Base-by-base conservation (phyloP, 75 land plant species). In the Pseudotsuga menziesii region DNA sequence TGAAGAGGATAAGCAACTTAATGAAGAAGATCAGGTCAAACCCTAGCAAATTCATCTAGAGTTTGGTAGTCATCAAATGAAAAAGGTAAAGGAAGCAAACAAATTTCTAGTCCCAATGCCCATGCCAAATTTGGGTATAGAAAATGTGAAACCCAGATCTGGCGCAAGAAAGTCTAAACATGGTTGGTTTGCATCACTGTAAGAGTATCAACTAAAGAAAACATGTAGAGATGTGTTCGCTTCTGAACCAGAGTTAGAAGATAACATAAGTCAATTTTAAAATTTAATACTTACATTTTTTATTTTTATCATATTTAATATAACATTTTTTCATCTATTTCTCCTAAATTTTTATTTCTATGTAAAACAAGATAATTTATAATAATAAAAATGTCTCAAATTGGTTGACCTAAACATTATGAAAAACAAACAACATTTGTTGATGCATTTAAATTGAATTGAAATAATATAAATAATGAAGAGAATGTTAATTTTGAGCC, bases 1-100 rank as follows among this genome's bases (percentile, higher is more conserved):
- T 80, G 83, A 78, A 22, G 89, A 84, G 35, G 71, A 83, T n/a
- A 82, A 69, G 26, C 32, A 26, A 39, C 77, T 26, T 39, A 48
- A 57, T 32, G 61, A 78, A 19, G 60, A 13, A 41, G 75, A 23
- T 19, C 26, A 52, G 35, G 14, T 52, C 23, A 20, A 67, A 35
- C 44, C 36, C 13, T 74, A 16, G 75, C 39, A 74, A 25, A 54
- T 48, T 57, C 75, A 15, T 19, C 32, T 54, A 52, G 26, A 27
- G 15, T 23, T 27, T 26, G 56, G 57, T 25, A 54, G 57, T 26
- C 57, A 52, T 22, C 75, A 74, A 25, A 74, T 11, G 26, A 25
- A 74, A 74, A 25, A 15, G 16, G 27, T 52, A 7, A 20, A 75
- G 60, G 77, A 75, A 58, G 41, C 41, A 59, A 41, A 55, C 25